These are phyloP conservation scores for Anthracocystis panici-leucophaei DNA, from an alignment of 1,284 basidiomycete species.

Conservation along the genomic window DNA sequence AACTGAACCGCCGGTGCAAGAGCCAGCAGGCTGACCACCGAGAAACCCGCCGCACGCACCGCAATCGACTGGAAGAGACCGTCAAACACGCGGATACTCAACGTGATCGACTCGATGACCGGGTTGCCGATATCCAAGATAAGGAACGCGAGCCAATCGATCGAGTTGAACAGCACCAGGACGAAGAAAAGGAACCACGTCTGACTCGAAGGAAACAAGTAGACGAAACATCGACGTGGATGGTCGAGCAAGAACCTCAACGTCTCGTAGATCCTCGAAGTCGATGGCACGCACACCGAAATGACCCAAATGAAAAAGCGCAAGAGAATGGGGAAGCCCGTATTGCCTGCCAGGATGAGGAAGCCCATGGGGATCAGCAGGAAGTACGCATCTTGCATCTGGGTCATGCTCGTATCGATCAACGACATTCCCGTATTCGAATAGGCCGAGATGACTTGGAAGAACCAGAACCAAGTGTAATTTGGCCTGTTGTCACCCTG, in stretches of 20 bases:
- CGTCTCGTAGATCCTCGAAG: constrained; percentile 80
- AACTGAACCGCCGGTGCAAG: constrained; percentile 87
- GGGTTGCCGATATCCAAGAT: constrained; percentile 87
- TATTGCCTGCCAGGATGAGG: constrained; percentile 89
- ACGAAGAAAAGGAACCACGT: constrained; percentile 87
- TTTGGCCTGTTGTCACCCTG: constrained; percentile 69
- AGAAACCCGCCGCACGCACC: constrained; percentile 89
- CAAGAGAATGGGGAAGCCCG: constrained; percentile 74
- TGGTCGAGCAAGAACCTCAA: constrained; percentile 93
- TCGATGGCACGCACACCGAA: constrained; percentile 76
- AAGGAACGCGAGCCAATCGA: constrained; percentile 89
- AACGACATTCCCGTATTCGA: constrained; percentile 90
- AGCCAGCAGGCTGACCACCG: constrained; percentile 78
- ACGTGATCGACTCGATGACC: constrained; percentile 78
- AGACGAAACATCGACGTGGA: constrained; percentile 91
- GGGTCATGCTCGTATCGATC: constrained; percentile 88
- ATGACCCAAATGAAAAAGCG: constrained; percentile 76
- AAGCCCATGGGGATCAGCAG: constrained; percentile 77
- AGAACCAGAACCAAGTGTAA: constrained; percentile 80
- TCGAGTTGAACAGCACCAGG: constrained; percentile 78
- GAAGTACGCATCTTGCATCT: constrained; percentile 86
- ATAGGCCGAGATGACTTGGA: constrained; percentile 87
- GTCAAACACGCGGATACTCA: constrained; percentile 72
- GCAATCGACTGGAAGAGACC: constrained; percentile 73
- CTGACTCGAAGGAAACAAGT: constrained; percentile 89